A percentile compares a stretch with the other conserved stretches of the same genome.
Evolutionary conservation across 805 yeast species (phyloP).

Genomic region (Metschnikowia kofuensis): DNA sequence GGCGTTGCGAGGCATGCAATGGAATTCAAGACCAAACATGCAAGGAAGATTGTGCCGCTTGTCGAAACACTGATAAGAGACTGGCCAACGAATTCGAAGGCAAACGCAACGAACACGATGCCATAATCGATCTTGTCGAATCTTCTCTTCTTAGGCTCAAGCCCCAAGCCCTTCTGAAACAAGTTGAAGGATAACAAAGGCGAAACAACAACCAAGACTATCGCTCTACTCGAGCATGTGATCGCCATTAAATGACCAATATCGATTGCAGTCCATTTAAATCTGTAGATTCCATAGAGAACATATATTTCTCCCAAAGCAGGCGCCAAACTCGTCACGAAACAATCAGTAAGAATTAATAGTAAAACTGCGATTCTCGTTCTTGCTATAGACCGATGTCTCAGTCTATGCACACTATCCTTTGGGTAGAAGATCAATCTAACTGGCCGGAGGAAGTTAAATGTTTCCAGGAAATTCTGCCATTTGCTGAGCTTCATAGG

Average conservation of each 20-base stretch:
- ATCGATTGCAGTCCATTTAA: slow-evolving; percentile 51
- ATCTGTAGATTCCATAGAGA: slow-evolving; percentile 52
- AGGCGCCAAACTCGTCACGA: slow-evolving; percentile 32
- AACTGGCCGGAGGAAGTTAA: slow-evolving; percentile 45
- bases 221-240: slow-evolving; percentile 48
- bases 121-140: slow-evolving; percentile 53
- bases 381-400: slow-evolving; percentile 16
- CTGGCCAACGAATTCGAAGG: slow-evolving; percentile 39
- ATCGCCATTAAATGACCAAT: slow-evolving; percentile 57
- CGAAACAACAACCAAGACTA: slow-evolving; percentile 47
- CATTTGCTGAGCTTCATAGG: background rate
- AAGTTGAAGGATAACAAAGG: slow-evolving; percentile 45
- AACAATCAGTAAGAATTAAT: slow-evolving; percentile 47
- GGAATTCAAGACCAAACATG: slow-evolving; percentile 37
- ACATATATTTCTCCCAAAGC: slow-evolving; percentile 43
- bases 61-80: slow-evolving; percentile 31
- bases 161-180: slow-evolving; percentile 29
- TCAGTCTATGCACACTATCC: slow-evolving; percentile 23
- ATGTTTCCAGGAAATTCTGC: slow-evolving; percentile 1
- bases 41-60: slow-evolving; percentile 27
- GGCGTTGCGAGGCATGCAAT: slow-evolving; percentile 45
- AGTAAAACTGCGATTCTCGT: slow-evolving; percentile 42
- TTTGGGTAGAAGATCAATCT: slow-evolving; percentile 53
- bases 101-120: slow-evolving; percentile 34
- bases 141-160: slow-evolving; percentile 34